Evolutionary conservation across 106 monocot species (phyloP).

Genomic region (Apostasia ramifera): DNA sequence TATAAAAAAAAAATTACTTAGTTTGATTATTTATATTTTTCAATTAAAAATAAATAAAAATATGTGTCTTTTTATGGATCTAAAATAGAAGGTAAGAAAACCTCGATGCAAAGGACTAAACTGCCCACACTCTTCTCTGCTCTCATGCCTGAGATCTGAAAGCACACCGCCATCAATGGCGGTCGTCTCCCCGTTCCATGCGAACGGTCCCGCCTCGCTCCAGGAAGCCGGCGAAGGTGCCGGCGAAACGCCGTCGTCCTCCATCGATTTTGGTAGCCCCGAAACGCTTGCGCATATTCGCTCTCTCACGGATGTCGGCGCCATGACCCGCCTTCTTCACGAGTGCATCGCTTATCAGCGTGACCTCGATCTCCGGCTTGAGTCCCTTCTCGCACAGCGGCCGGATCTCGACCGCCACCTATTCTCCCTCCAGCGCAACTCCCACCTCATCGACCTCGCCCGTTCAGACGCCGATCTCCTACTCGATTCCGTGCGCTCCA

Average conservation of each 20-base stretch:
- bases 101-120: too few species aligned
- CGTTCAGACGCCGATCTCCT: slow-evolving; percentile 54
- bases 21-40: too few species aligned
- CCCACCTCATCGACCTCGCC: slow-evolving; percentile 53
- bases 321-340: slow-evolving; percentile 90
- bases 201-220: background rate
- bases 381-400: slow-evolving; percentile 66
- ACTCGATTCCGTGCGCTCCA: slow-evolving; percentile 50
- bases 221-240: slow-evolving; percentile 1
- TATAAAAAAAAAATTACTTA: too few species aligned
- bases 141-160: too few species aligned
- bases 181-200: slow-evolving; percentile 13
- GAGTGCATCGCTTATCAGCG: slow-evolving; percentile 97
- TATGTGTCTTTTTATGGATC: too few species aligned
- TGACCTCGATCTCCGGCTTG: slow-evolving; percentile 59
- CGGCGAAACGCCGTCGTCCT: slow-evolving; percentile 3
- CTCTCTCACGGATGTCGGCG: slow-evolving; percentile 71
- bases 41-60: too few species aligned
- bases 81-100: too few species aligned
- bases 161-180: slow-evolving; percentile 15
- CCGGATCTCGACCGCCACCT: slow-evolving; percentile 80
- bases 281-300: slow-evolving; percentile 54
- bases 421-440: slow-evolving; percentile 49
- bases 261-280: slow-evolving; percentile 53
- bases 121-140: too few species aligned